These are phyloP conservation scores for Capsella rubella DNA, from an alignment of 441 rosid genomes.

Conservation along the genomic window DNA sequence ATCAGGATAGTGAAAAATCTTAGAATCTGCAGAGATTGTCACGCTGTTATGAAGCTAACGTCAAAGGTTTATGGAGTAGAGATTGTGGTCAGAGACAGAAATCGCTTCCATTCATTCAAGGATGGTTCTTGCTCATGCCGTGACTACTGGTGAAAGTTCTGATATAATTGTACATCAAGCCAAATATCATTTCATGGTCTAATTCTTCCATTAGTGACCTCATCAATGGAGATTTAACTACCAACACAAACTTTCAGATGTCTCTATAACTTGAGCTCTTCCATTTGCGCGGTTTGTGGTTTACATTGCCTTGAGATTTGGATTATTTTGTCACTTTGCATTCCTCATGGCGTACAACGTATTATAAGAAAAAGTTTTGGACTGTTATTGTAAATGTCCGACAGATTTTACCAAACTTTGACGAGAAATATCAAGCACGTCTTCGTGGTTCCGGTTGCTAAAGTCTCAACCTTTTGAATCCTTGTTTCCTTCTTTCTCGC, in stretches of 20 bases:
- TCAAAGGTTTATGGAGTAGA: conserved; percentile 54
- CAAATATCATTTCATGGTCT: background rate
- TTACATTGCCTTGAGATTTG: background rate
- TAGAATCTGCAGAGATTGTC: conserved; percentile 69
- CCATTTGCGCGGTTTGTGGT: conserved; percentile 39
- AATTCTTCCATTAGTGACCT: background rate
- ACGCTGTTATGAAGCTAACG: conserved; percentile 58
- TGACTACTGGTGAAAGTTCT: conserved; percentile 60
- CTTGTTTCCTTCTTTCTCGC: conserved; percentile 11
- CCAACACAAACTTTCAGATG: conserved; percentile 14
- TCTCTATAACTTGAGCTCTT: conserved; percentile 20
- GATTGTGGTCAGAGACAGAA: conserved; percentile 68
- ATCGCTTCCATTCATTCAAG: conserved; percentile 59
- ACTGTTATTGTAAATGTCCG: conserved; percentile 11
- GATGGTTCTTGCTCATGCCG: conserved; percentile 61
- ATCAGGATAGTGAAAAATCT: conserved; percentile 64
- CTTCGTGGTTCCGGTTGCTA: conserved; percentile 31
- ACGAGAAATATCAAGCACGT: conserved; percentile 32
- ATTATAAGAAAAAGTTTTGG: conserved; percentile 11
- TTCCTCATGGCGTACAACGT: conserved; percentile 1
- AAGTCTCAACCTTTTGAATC: conserved; percentile 44
- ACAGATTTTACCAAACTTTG: conserved; percentile 32
- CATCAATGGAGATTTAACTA: conserved; percentile 3
- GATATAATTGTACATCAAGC: background rate
- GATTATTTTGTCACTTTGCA: background rate